Base-by-base conservation (phyloP, 352 stramenopile species). In the Phytophthora brassicae region DNA sequence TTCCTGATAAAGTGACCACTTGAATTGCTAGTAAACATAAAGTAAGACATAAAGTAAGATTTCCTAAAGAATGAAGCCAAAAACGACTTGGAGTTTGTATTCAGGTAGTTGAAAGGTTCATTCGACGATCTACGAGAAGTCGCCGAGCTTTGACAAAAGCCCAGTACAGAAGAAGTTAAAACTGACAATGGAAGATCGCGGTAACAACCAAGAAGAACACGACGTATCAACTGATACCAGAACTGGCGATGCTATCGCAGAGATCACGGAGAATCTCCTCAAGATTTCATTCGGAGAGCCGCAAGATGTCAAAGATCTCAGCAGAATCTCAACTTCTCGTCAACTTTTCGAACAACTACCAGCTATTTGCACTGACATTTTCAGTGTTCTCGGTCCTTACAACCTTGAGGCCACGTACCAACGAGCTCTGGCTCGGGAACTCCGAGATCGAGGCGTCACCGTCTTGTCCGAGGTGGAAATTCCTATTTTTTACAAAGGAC, bases 401-500 rank as follows among this genome's bases (percentile, higher is more conserved):
- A 71, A 80, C 48, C 55, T 72, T 16, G 72, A 80, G 43, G 60
- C 60, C 29, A 71, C 72, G n/a, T 80, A 77, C 52, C 72, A 80
- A 60, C 54, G 54, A 29, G 72, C 72, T 23, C 31, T 80, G 17
- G 56, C 46, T 29, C 22, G 46, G 6, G 72, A 80, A 16, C 46
- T 80, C 1, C 17, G 24, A 35, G 46, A 51, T 19, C 71, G 65
- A 29, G 72, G 68, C 3, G 53, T 80, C 3, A 51, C 39, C 4
- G 66, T 76, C 0, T 17, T 58, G 17, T 70, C 64, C 0, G 72
- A 80, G 45, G 48, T 68, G 38, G 56, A 64, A 23, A 77, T 80
- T 41, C 53, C 66, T 8, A 63, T 80, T 17, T 17, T 41, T 17
- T 80, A 80, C 55, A 75, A 80, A 20, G 66, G 45, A 0, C 42